These are phyloP conservation scores for Globisporangium solare DNA, from an alignment of 352 stramenopile genomes.

Conservation along the genomic window DNA sequence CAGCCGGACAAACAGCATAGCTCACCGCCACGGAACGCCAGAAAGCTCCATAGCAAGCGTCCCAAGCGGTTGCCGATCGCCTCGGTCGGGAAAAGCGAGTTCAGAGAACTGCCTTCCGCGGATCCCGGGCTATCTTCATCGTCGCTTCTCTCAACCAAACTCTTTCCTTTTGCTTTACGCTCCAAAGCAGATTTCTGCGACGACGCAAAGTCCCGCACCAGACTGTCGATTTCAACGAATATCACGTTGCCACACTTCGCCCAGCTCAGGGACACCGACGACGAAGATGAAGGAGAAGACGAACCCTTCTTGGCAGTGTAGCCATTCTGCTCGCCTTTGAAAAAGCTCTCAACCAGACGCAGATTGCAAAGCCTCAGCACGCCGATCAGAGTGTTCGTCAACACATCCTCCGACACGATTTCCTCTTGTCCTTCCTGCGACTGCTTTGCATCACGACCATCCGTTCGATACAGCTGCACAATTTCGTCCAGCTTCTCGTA, in stretches of 20 bases:
- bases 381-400: conserved; percentile 55
- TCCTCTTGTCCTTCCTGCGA: conserved; percentile 7
- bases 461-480: conserved; percentile 55
- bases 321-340: conserved; percentile 33
- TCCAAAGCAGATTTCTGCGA: conserved; percentile 34
- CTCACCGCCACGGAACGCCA: conserved; percentile 77
- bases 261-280: conserved; percentile 46
- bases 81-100: conserved; percentile 28
- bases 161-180: conserved; percentile 14
- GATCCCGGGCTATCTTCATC: conserved; percentile 14
- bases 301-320: conserved; percentile 13
- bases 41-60: conserved; percentile 74
- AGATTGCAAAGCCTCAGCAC: conserved; percentile 78
- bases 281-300: conserved; percentile 9
- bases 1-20: conserved; percentile 64
- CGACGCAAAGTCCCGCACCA: conserved; percentile 76
- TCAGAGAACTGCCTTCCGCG: background rate
- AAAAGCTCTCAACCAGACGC: conserved; percentile 68
- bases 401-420: conserved; percentile 44
- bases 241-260: conserved; percentile 81
- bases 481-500: conserved; percentile 84
- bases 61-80: conserved; percentile 54
- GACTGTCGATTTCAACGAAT: conserved; percentile 74
- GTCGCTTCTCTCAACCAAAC: conserved; percentile 9
- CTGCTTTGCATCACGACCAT: conserved; percentile 4